These are phyloP conservation scores for Coelastrella sp. DNA, from an alignment of 139 green algal species.

Conservation along the genomic window DNA sequence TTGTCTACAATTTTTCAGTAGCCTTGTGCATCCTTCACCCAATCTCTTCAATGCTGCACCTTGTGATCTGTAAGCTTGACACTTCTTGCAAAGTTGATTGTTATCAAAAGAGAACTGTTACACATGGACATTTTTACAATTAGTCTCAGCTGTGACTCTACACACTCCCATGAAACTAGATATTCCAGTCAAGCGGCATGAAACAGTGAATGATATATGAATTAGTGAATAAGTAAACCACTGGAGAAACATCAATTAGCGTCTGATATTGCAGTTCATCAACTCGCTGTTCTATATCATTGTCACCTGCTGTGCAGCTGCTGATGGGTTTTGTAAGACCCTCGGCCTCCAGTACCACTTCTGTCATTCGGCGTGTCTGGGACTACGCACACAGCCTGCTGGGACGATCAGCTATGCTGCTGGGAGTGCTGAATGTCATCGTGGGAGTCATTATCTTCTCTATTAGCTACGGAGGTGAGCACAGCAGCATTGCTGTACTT, in stretches of 20 bases:
- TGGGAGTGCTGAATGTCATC: conserved; percentile 40
- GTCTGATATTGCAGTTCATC: neutral
- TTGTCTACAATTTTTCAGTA: neutral
- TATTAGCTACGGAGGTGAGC: neutral
- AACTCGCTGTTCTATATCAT: neutral
- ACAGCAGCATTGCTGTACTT: neutral
- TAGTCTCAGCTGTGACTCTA: too few species aligned
- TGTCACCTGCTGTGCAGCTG: conserved; percentile 10
- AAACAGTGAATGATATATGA: too few species aligned
- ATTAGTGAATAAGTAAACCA: neutral
- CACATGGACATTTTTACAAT: too few species aligned
- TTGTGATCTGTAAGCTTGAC: too few species aligned
- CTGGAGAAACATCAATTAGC: neutral
- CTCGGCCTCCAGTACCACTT: neutral
- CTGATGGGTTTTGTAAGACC: conserved; percentile 40
- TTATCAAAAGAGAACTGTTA: too few species aligned
- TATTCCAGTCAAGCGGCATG: too few species aligned
- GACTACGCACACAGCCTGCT: conserved; percentile 41
- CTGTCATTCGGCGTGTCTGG: conserved; percentile 11
- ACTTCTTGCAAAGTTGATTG: too few species aligned
- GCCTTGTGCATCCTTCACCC: neutral
- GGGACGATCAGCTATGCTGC: conserved; percentile 23
- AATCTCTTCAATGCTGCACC: neutral
- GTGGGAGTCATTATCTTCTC: conserved; percentile 40
- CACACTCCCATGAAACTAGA: too few species aligned